phyloP scores from a whole-genome alignment of 108 stramenopile genomes.

The Cyclotella distinguenda region DNA sequence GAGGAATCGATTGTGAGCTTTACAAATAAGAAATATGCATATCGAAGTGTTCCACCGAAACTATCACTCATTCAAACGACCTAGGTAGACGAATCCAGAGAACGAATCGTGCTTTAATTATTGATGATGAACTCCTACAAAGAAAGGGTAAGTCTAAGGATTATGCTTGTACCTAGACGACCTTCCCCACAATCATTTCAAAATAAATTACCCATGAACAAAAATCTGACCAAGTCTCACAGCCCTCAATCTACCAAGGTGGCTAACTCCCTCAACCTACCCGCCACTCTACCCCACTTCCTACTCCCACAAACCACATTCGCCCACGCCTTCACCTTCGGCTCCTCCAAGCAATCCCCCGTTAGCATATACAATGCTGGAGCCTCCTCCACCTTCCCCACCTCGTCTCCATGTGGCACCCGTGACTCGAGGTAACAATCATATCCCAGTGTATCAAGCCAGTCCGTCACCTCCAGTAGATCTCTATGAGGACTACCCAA shows the following conservation, averaged over 20 bases:
- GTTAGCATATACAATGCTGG: slow-evolving; percentile 42
- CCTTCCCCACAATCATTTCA: too few relatives aligned
- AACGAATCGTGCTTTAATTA: too few relatives aligned
- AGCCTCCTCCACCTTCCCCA: slow-evolving; percentile 11
- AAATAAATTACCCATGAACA: too few relatives aligned
- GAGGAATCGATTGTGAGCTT: too few relatives aligned
- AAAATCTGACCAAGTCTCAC: too few relatives aligned
- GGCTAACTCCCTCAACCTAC: slow-evolving; percentile 7
- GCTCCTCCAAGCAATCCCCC: slow-evolving; percentile 35
- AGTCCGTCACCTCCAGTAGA: slow-evolving; percentile 14
- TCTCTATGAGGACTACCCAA: slow-evolving; percentile 20
- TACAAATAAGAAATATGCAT: too few relatives aligned
- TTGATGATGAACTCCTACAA: too few relatives aligned
- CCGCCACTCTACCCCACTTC: slow-evolving; percentile 30
- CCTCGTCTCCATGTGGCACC: slow-evolving; percentile 16
- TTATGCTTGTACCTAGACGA: too few relatives aligned
- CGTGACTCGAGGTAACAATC: slow-evolving; percentile 38
- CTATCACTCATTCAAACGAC: too few relatives aligned
- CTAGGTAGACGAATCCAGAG: too few relatives aligned
- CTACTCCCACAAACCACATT: slow-evolving; percentile 45
- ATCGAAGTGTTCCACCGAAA: too few relatives aligned
- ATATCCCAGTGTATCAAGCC: slow-evolving; percentile 27
- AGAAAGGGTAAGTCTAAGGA: too few relatives aligned
- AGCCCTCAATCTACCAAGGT: slow-evolving; percentile 10
- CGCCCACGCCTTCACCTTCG: slow-evolving; percentile 37